Conservation (phyloP, 257 asterid genomes). For the Petunia secreta region DNA sequence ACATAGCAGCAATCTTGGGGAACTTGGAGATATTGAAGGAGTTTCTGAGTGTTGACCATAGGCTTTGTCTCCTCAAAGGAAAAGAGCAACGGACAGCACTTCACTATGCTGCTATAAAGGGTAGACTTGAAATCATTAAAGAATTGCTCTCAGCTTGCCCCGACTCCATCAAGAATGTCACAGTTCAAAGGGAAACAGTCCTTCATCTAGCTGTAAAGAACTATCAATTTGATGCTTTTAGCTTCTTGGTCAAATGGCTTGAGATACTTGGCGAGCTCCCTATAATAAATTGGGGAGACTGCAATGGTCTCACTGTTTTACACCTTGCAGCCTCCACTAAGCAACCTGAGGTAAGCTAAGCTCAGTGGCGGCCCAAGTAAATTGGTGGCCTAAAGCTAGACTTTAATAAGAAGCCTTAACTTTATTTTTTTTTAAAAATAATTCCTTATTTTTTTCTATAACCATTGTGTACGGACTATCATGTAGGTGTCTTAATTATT, state of each 20-base stretch:
- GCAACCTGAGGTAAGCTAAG: too few relatives aligned
- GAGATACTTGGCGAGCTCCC: too few relatives aligned
- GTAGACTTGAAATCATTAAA: conserved; percentile 31
- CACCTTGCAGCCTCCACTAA: conserved; percentile 48
- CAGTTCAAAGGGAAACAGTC: conserved; percentile 39
- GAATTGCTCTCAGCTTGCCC: conserved; percentile 27
- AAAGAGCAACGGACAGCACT: conserved; percentile 35
- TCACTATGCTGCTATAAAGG: conserved; percentile 38
- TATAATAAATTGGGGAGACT: too few relatives aligned
- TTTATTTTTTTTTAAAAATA: too few relatives aligned
- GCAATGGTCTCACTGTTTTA: conserved; percentile 35
- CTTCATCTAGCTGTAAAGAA: conserved; percentile 36
- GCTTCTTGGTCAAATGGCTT: conserved; percentile 27
- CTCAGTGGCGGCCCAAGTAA: too few relatives aligned
- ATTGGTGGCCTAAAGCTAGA: too few relatives aligned
- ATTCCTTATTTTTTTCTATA: too few relatives aligned
- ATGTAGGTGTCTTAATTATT: too few relatives aligned
- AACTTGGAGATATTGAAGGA: conserved; percentile 31
- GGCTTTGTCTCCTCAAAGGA: conserved; percentile 31
- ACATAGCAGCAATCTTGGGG: conserved; percentile 36
- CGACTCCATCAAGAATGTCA: conserved; percentile 28
- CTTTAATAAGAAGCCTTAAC: too few relatives aligned
- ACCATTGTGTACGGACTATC: too few relatives aligned
- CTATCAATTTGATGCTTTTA: conserved; percentile 38
- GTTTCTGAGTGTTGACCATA: conserved; percentile 27